Base-by-base conservation (phyloP, 768 basidiomycete genomes). In the Mrakia hoshinonis region DNA sequence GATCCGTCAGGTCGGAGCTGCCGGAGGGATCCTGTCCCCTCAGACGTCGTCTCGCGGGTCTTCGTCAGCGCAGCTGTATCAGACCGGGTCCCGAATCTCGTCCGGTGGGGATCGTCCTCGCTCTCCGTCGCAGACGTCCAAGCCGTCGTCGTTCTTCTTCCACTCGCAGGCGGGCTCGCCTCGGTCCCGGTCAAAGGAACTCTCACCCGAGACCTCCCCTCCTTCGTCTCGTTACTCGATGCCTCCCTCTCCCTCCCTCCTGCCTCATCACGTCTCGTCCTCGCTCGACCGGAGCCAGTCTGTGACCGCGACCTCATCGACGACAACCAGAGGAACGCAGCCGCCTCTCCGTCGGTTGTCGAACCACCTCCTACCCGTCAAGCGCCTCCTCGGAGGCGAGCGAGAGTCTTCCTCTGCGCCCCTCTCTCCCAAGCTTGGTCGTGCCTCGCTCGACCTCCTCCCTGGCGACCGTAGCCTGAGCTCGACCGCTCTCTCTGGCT, bases 301-400 rank as follows among this genome's bases (percentile, higher is more conserved):
- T 26, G 43, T 66, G 24, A 66, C 47, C 20, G 47, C 34, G 20
- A 26, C 55, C 55, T 61, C 58, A 2, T 61, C 64, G 20, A 10
- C 18, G 15, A 66, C 64, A 7, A 24, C 24, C 26, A 51, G 31
- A 36, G 31, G 48, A 18, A 5, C 11, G 6, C 24, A 65, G 6
- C 63, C 63, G 48, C 64, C 64, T 31, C 43, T 47, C 26, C 64
- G 64, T 24, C 46, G 64, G 20, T 47, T 66, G 46, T 66, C 64
- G 48, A 66, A 66, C 48, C 48, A 51, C 15, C 64, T 66, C 31
- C 48, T 47, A 9, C 43, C 47, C 46, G 43, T 66, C 46, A 46
- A 46, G 15, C 47, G 64, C 7, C 46, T 66, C 5, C 64, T 43
- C 46, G 64, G 15, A 15, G 64, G 43, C 18, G 46, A 48, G 3